Evolutionary conservation across 2,329 filamentous ascomycete species (phyloP).

Genomic region (Aspergillus versicolor): DNA sequence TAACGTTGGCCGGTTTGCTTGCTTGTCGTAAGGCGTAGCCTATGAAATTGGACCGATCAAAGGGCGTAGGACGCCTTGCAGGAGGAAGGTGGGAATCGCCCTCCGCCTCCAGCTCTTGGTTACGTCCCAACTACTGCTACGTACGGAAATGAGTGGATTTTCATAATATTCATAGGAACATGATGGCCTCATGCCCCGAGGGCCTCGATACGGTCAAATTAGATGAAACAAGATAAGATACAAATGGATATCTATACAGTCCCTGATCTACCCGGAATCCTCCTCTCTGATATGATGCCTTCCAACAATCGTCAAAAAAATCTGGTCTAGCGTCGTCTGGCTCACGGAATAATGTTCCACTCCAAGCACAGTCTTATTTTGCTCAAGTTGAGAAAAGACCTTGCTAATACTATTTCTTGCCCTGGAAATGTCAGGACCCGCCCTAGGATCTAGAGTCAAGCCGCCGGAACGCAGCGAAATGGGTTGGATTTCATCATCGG

Average conservation of each 20-base stretch:
- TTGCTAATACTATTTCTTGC: conserved; percentile 43
- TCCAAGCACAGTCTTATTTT: conserved; percentile 65
- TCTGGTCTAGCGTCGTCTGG: conserved; percentile 84
- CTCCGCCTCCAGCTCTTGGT: background rate
- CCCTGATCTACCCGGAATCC: conserved; percentile 20
- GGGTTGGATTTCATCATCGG: background rate
- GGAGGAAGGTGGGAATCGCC: background rate
- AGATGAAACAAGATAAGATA: too few species aligned
- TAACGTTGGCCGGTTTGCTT: background rate
- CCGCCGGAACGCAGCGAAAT: background rate
- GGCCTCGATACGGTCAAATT: too few species aligned
- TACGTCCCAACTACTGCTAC: too few species aligned
- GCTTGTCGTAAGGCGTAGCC: background rate
- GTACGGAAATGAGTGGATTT: too few species aligned
- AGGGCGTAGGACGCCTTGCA: background rate
- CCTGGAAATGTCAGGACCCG: background rate
- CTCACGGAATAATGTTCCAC: conserved; percentile 85
- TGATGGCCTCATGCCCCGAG: too few species aligned
- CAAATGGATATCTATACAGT: too few species aligned
- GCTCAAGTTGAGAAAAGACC: conserved; percentile 72
- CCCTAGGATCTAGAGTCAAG: background rate
- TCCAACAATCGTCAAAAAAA: conserved; percentile 82
- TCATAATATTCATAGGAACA: too few species aligned
- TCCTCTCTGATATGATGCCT: conserved; percentile 78
- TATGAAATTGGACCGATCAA: background rate